A percentile compares a stretch with the other conserved stretches of the same genome.
phyloP scores from a whole-genome alignment of 768 basidiomycete genomes.

The Gloeopeniophorella convolvens region DNA sequence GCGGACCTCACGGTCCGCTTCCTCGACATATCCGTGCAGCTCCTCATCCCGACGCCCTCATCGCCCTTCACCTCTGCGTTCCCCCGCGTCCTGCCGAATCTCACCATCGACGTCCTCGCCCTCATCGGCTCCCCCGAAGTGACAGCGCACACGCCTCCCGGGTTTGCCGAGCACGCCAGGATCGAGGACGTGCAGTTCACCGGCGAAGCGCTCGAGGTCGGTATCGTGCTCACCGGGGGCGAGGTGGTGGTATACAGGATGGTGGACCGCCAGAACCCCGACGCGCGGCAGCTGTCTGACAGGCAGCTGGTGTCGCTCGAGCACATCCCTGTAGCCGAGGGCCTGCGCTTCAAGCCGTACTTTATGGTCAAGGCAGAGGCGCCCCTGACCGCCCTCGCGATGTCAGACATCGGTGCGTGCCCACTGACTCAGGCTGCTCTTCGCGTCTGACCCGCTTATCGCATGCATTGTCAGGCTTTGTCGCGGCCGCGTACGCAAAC shows the following conservation, averaged over 20 bases:
- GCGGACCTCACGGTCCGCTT: constrained; percentile 61
- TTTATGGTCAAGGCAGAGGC: constrained; percentile 50
- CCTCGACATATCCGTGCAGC: constrained; percentile 66
- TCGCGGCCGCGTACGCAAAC: constrained; percentile 62
- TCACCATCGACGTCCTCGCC: constrained; percentile 46
- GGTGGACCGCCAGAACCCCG: constrained; percentile 19
- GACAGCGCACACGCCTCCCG: constrained; percentile 23
- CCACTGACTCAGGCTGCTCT: background rate
- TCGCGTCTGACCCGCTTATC: constrained; percentile 2
- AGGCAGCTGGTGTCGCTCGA: constrained; percentile 48
- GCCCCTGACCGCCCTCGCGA: constrained; percentile 45
- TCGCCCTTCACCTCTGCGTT: constrained; percentile 54
- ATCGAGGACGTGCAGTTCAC: constrained; percentile 46
- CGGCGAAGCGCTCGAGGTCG: constrained; percentile 51
- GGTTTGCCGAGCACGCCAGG: constrained; percentile 25
- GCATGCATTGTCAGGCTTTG: constrained; percentile 47
- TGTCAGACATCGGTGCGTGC: constrained; percentile 67
- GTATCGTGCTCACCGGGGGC: constrained; percentile 47
- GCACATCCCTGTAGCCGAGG: constrained; percentile 37
- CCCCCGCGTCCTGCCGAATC: constrained; percentile 53
- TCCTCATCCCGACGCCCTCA: constrained; percentile 42
- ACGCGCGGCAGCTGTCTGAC: constrained; percentile 28
- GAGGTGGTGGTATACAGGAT: constrained; percentile 49
- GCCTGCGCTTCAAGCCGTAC: constrained; percentile 50
- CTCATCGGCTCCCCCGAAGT: constrained; percentile 22